Base-by-base conservation (phyloP, 805 yeast species). In the Ogataea allantospora region DNA sequence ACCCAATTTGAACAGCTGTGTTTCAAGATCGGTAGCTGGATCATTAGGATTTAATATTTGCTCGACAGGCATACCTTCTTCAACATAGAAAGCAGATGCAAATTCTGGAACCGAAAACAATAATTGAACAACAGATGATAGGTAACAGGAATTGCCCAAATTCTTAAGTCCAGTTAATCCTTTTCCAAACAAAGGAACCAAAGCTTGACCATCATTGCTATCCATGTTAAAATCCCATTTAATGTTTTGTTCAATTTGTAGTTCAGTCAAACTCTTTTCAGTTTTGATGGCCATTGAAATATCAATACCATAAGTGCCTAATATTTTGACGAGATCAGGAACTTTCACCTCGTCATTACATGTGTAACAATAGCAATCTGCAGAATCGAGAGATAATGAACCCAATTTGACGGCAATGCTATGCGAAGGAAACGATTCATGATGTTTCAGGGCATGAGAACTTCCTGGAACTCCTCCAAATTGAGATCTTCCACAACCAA, bases 401-500 rank as follows among this genome's bases (percentile, higher is more conserved):
- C 99, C 99, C 30, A 93, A 64, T 54, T 93, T 93, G 6, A 89
- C 85, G 0, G 97, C 96, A 12, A 89, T 77, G 2, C 87, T 77
- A 62, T 93, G 99, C 0, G 67, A 69, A 0, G 75, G 48, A 9
- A 54, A 35, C 0, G 44, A 24, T 25, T 81, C 76, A 54, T 59
- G 81, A 62, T 93, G 99, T 0, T 62, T 57, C 42, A 91, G 65
- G 0, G 95, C 98, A 60, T 93, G 99, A 0, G 95, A 80, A 55
- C 91, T 78, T 5, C 99, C 99, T n/a, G 88, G 83, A 9, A 84
- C 77, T 16, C 95, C 91, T 23, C 98, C 99, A 55, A 85, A 87
- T 61, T 93, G 99, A 21, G 80, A 80, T 47, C 99, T 70, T 5
- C 99, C 99, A 65, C 99, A 93, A 4, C 96, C 96, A 8, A 88